phyloP scores from a whole-genome alignment of 345 rosid genomes.

The Hypericum androsaemum region DNA sequence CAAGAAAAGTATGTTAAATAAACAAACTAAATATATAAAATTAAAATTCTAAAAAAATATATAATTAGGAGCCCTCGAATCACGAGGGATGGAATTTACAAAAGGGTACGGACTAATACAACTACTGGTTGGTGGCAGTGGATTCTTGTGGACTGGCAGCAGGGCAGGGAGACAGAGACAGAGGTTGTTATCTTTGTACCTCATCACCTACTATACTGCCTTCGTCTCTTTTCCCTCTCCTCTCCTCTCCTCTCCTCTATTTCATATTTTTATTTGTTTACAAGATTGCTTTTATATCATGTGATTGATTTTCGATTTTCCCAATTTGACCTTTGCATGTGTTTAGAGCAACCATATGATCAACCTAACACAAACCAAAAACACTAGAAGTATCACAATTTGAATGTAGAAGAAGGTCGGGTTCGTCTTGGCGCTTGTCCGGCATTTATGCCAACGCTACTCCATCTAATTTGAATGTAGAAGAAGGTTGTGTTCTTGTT shows the following conservation, averaged over 20 bases:
- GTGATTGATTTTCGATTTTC: constrained; percentile 12
- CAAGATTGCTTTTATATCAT: background rate
- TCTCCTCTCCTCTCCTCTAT: background rate
- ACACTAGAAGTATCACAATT: constrained; percentile 6
- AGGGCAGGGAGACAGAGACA: constrained; percentile 22
- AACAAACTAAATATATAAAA: background rate
- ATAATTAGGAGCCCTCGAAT: constrained; percentile 24
- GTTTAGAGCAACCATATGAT: constrained; percentile 10
- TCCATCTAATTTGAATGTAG: too few relatives aligned
- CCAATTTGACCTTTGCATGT: constrained; percentile 10
- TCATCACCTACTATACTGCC: background rate
- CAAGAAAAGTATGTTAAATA: constrained; percentile 6
- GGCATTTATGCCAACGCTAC: too few relatives aligned
- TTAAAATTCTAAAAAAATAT: background rate
- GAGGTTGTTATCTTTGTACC: constrained; percentile 46
- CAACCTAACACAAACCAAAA: background rate
- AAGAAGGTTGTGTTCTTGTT: too few relatives aligned
- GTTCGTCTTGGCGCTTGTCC: too few relatives aligned
- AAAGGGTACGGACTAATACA: constrained; percentile 14
- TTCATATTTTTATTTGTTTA: background rate
- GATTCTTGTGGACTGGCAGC: constrained; percentile 4
- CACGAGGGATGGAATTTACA: constrained; percentile 24
- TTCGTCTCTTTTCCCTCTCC: background rate
- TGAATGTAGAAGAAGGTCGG: too few relatives aligned
- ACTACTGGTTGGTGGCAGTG: too few relatives aligned